A percentile compares a stretch with the other conserved stretches of the same genome.
Conservation (phyloP, 2,329 filamentous ascomycete genomes). For the Penicillium sp. region DNA sequence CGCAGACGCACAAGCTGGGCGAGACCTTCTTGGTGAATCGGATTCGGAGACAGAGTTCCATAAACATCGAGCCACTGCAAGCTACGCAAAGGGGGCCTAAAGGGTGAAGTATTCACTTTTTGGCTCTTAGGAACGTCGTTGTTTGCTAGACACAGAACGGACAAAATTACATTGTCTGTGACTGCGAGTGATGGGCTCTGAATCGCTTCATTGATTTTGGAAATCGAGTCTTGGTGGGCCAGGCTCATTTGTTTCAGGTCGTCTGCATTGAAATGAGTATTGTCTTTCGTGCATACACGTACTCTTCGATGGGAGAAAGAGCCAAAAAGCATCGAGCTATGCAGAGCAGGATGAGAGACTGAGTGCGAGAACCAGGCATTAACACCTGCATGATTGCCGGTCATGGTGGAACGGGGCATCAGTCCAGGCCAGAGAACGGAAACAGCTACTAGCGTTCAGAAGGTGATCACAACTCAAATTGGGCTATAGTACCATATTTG, state of each 20-base stretch:
- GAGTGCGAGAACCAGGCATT: slow-evolving; percentile 7
- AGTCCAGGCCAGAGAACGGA: slow-evolving; percentile 11
- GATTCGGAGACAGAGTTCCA: slow-evolving; percentile 11
- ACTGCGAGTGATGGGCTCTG: not conserved
- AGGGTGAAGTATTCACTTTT: slow-evolving; percentile 7
- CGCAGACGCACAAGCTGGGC: slow-evolving; percentile 14
- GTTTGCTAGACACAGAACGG: not conserved
- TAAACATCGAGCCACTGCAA: slow-evolving; percentile 23
- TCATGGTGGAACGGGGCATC: not conserved
- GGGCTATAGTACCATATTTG: slow-evolving; percentile 5
- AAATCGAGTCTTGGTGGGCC: slow-evolving; percentile 5
- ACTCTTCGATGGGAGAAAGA: slow-evolving; percentile 12
- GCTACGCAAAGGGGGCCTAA: slow-evolving; percentile 13
- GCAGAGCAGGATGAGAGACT: slow-evolving; percentile 2
- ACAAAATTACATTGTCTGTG: slow-evolving; percentile 3
- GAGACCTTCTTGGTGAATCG: slow-evolving; percentile 13
- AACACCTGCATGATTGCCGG: not conserved
- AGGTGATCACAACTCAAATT: not conserved
- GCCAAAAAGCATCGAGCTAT: slow-evolving; percentile 14
- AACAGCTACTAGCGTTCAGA: not conserved
- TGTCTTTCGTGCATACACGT: slow-evolving; percentile 2
- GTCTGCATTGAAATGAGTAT: slow-evolving; percentile 8
- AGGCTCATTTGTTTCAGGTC: slow-evolving; percentile 5
- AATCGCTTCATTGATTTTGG: slow-evolving; percentile 9
- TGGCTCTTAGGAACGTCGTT: not conserved